Evolutionary conservation across 2,329 filamentous ascomycete genomes (phyloP).

Genomic region (Domatiomyces globalis): DNA sequence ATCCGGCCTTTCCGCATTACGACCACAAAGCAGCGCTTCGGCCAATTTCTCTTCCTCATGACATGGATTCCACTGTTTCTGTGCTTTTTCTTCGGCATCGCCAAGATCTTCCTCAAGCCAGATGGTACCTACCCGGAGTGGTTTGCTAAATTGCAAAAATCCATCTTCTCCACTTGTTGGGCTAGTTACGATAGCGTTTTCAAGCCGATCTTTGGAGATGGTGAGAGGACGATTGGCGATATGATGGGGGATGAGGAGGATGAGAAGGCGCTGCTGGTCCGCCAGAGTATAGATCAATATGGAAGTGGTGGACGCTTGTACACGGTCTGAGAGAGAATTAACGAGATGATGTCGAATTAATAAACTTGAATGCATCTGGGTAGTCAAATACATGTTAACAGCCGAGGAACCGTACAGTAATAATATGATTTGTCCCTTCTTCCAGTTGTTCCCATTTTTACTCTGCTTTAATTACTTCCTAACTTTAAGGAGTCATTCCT

Average conservation of each 20-base stretch:
- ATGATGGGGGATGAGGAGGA: slow-evolving; percentile 1
- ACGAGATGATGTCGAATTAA: neutral
- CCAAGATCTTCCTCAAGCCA: slow-evolving; percentile 43
- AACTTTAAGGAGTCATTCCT: neutral
- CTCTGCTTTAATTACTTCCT: neutral
- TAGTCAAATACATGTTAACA: neutral
- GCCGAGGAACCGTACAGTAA: too few species aligned
- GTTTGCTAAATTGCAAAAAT: slow-evolving; percentile 41
- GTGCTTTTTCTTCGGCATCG: slow-evolving; percentile 34
- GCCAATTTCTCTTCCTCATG: slow-evolving; percentile 46
- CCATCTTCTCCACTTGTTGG: slow-evolving; percentile 48
- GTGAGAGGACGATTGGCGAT: slow-evolving; percentile 48
- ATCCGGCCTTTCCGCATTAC: slow-evolving; percentile 61
- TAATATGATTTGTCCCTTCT: too few species aligned
- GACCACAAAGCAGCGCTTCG: slow-evolving; percentile 50
- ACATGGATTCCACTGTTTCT: slow-evolving; percentile 47
- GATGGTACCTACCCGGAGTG: slow-evolving; percentile 52
- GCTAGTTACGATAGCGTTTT: slow-evolving; percentile 49
- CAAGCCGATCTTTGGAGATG: slow-evolving; percentile 64
- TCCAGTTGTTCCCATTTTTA: neutral
- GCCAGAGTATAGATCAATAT: neutral
- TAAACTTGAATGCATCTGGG: too few species aligned
- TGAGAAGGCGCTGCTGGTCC: slow-evolving; percentile 11
- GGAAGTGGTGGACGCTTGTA: neutral
- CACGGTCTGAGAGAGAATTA: neutral